Conservation (phyloP, 1,284 basidiomycete species). For the Microbotryum silenes-acaulis region DNA sequence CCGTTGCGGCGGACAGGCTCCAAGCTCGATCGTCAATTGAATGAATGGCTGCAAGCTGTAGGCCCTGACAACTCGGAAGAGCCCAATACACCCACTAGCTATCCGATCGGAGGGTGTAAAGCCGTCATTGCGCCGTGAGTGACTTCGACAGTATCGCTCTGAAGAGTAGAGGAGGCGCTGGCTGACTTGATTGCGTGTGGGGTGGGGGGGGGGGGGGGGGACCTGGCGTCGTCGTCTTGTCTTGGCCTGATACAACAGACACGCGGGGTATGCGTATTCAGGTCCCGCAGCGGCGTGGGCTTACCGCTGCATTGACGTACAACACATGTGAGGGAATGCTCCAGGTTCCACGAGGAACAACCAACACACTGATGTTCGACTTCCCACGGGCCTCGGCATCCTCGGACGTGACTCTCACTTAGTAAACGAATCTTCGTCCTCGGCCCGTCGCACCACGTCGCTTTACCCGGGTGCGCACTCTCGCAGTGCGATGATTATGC, state of each 20-base stretch:
- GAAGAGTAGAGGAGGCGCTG: background rate
- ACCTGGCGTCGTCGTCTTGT: background rate
- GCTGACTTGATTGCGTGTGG: background rate
- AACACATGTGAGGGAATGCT: constrained; percentile 56
- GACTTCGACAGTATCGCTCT: constrained; percentile 10
- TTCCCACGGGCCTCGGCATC: background rate
- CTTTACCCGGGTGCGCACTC: constrained; percentile 78
- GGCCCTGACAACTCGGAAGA: constrained; percentile 24
- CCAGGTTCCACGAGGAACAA: too few species aligned
- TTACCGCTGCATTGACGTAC: constrained; percentile 76
- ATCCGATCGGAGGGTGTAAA: constrained; percentile 68
- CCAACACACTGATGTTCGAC: background rate
- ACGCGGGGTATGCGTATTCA: constrained; percentile 93
- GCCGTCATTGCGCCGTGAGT: constrained; percentile 92
- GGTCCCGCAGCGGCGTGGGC: constrained; percentile 93
- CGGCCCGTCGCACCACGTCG: constrained; percentile 90
- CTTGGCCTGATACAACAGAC: constrained; percentile 49
- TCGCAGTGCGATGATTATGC: constrained; percentile 65
- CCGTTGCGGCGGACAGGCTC: constrained; percentile 45
- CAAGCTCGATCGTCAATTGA: constrained; percentile 56
- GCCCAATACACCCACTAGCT: constrained; percentile 47
- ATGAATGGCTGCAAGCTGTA: constrained; percentile 58
- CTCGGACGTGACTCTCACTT: background rate
- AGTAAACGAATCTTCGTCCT: constrained; percentile 75
- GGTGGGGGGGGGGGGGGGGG: background rate